Conservation (phyloP, 164 flowering plant genomes). For the Dillenia turbinata region DNA sequence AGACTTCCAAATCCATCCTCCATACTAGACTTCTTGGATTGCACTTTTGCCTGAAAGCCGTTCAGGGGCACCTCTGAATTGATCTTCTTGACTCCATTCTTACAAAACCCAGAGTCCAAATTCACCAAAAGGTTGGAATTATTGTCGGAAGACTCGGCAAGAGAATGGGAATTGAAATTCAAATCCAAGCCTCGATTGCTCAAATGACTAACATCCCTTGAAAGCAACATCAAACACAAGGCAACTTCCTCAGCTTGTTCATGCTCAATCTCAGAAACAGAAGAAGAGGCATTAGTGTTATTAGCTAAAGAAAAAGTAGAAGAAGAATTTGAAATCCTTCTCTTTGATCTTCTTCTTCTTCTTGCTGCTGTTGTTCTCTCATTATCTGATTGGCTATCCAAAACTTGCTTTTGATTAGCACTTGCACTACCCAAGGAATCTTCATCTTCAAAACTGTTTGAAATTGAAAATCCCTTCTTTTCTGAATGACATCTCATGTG, state of each 20-base stretch:
- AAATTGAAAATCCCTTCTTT: constrained; percentile 8
- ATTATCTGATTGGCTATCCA: constrained; percentile 40
- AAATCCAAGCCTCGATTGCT: neutral
- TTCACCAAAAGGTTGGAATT: constrained; percentile 12
- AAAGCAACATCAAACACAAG: constrained; percentile 57
- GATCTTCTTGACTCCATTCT: no score
- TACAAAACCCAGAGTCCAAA: no score
- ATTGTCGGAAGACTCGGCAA: constrained; percentile 30
- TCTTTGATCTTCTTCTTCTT: constrained; percentile 26
- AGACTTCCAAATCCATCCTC: no score
- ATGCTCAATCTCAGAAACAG: constrained; percentile 41
- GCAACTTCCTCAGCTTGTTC: constrained; percentile 58
- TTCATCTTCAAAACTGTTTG: constrained; percentile 17
- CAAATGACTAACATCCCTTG: constrained; percentile 34
- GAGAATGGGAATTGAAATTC: no score
- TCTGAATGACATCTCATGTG: constrained; percentile 55
- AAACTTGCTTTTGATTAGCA: constrained; percentile 3
- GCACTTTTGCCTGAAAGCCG: constrained; percentile 2
- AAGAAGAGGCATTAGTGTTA: constrained; percentile 14
- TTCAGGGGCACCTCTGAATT: neutral
- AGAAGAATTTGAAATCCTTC: neutral
- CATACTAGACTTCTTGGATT: neutral
- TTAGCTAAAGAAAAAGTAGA: constrained; percentile 24
- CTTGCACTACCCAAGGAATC: constrained; percentile 22
- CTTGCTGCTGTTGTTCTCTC: constrained; percentile 35